Base-by-base conservation (phyloP, 78 protist genomes). In the Blattamonas nauphoetae region DNA sequence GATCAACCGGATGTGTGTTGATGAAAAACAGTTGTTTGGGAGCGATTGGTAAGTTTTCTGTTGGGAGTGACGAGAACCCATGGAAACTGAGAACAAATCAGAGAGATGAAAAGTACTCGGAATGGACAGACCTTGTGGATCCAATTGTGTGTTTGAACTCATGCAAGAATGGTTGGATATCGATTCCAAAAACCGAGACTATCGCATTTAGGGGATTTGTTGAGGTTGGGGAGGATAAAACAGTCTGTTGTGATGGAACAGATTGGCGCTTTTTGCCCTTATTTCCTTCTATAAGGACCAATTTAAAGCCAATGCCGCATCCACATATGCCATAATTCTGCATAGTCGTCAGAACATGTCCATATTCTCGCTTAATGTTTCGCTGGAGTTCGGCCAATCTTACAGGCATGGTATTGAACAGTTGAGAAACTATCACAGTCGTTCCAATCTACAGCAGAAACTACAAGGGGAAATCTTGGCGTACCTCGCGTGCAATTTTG, bases 1-100 rank as follows among this genome's bases (percentile, higher is more conserved):
- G 34, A 2, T 94, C 96, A 11, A 93, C 91, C 0, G 98, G 98
- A 38, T 96, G 90, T 1, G 55, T 41, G 86, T 96, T 96, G n/a
- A 96, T 4, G 42, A 36, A 94, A 1, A 93, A 5, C 81, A 80
- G 90, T 89, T 93, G 95, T 11, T 55, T 55, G 77, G n/a, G n/a
- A n/a, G n/a, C 95, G 71, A 85, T 92, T 94, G 1, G 71, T 41
- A 3, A 86, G 2, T 6, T 63, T 45, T 35, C 95, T 46, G 0
- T 87, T 92, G 1, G 36, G 3, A 45, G 45, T 80, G 1, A 63
- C 32, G n/a, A n/a, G n/a, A n/a, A n/a, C n/a, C n/a, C n/a, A n/a
- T n/a, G n/a, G n/a, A n/a, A n/a, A n/a, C n/a, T n/a, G n/a, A n/a
- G n/a, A n/a, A n/a, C n/a, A n/a, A n/a, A n/a, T n/a, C n/a, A n/a